phyloP scores from a whole-genome alignment of 2,329 filamentous ascomycete genomes.

The Domatiomyces catenatus region DNA sequence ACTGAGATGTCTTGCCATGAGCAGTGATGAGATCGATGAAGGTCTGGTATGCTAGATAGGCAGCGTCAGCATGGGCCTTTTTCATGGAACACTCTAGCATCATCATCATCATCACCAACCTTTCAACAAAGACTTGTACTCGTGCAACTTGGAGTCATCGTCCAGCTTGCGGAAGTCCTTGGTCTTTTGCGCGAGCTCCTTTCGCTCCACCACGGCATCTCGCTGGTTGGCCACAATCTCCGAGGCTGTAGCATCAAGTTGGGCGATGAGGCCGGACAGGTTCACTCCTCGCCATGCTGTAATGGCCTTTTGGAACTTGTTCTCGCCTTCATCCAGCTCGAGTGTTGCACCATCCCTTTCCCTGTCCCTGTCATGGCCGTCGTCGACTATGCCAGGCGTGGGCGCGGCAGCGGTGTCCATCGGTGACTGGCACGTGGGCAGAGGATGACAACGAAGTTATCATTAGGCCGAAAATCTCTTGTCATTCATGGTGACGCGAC shows the following conservation, averaged over 20 bases:
- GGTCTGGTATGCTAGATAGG: slow-evolving; percentile 64
- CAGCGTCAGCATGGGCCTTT: not conserved
- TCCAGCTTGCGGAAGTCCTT: slow-evolving; percentile 95
- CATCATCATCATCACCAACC: slow-evolving; percentile 31
- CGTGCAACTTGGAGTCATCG: slow-evolving; percentile 67
- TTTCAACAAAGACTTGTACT: slow-evolving; percentile 82
- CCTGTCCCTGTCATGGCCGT: not conserved
- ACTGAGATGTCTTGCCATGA: slow-evolving; percentile 86
- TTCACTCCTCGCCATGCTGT: slow-evolving; percentile 97
- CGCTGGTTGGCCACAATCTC: slow-evolving; percentile 87
- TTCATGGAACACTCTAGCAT: not conserved
- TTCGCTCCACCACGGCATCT: slow-evolving; percentile 88
- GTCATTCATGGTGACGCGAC: not conserved
- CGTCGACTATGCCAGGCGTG: not conserved
- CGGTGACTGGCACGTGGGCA: not conserved
- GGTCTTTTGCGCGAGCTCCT: slow-evolving; percentile 96
- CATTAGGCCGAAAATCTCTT: not conserved
- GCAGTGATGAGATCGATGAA: slow-evolving; percentile 95
- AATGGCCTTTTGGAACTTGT: slow-evolving; percentile 94
- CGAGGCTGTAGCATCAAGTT: slow-evolving; percentile 81
- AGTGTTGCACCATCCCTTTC: not conserved
- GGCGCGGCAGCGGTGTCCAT: not conserved
- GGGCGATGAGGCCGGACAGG: slow-evolving; percentile 65
- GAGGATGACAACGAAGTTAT: not conserved
- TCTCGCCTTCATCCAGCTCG: slow-evolving; percentile 43